Base-by-base conservation (phyloP, 1,284 basidiomycete genomes). In the Tilletia caries region DNA sequence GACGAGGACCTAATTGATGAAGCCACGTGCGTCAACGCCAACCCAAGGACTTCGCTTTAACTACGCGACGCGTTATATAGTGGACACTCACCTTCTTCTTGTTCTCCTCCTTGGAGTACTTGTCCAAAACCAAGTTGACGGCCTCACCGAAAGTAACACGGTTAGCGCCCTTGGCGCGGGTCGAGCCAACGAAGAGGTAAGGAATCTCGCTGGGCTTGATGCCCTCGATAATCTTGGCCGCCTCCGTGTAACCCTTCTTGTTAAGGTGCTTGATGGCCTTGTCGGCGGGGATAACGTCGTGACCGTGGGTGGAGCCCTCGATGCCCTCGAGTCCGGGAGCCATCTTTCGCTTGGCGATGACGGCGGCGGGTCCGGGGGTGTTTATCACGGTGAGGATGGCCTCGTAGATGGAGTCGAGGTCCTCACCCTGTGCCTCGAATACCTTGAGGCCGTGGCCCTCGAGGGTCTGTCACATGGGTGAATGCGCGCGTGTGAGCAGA, bases 111-210 rank as follows among this genome's bases (percentile, higher is more conserved):
- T 66, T 65, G 37, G 64, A 65, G 64, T 15, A 84, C 60, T 86
- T 87, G 78, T 92, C 91, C 29, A 93, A 86, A 1, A 92, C 91
- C 71, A 86, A 72, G 80, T 89, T 90, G 68, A 92, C 91, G 10
- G 92, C 90, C 76, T 93, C 90, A 43, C 91, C 91, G 75, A 93
- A 93, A 18, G 90, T 85, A 46, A 90, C 89, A 78, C 91, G 90
- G 82, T 91, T 91, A 1, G 91, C 92, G 41, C 88, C 91, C 68
- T 87, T 83, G 77, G 92, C 91, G 78, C 89, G 89, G 10, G 89
- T 88, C 8, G 87, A 89, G 0, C 92, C 91, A 29, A 87, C 79
- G 81, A 89, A 89, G 13, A 88, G 83, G 83, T 90, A 91, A 2
- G 88, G 86, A 48, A 86, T 83, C 10, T 86, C 75, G 29, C 83